Evolutionary conservation across 108 stramenopile genomes (phyloP), one percentile per base, ranked within the genome.

Genomic region (Skeletonema marinoi): DNA sequence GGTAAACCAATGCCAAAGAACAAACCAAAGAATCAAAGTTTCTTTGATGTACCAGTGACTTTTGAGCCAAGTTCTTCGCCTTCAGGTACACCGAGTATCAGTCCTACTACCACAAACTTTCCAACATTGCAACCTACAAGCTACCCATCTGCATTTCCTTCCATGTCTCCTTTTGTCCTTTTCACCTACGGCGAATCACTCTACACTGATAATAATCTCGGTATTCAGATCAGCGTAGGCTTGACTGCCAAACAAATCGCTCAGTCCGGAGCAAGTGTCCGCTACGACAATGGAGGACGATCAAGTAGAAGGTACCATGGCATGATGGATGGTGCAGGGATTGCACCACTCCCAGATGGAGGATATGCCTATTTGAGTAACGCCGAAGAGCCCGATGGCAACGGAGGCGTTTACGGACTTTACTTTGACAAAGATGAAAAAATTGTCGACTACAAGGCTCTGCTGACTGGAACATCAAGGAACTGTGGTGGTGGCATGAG

Each of bases 391-490:
- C 1, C 16, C 4, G 14, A 39, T 13, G 68, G 68, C 8, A 25
- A 46, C 12, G 87, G 84, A 17, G 88, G 88, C 6, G 88, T 87
- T 29, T 81, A 85, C 16, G 84, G 81, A 2, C 70, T 89, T 8
- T 69, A 82, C 3, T 89, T 89, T 65, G 62, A 87, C 62, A 64
- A 76, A 42, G 19, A 80, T 32, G 86, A 77, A 16, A 25, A 77
- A 7, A 56, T 86, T 11, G 38, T 67, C 1, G 70, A 81, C 39
- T 89, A 89, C 71, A 42, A 71, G 61, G 58, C 61, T 62, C 30
- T 87, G 5, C 65, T 89, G 2, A 31, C 66, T 10, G 69, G 68
- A 10, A 89, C 86, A 0, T 48, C 69, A n/a, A 25, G 65, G 59
- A 89, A 89, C 62, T 89, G 88, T 56, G 79, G 68, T 12, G 88